Evolutionary conservation across 176 grass and related monocot species (phyloP), one percentile per base, ranked within the genome.

Genomic region (Hyparrhenia diplandra): DNA sequence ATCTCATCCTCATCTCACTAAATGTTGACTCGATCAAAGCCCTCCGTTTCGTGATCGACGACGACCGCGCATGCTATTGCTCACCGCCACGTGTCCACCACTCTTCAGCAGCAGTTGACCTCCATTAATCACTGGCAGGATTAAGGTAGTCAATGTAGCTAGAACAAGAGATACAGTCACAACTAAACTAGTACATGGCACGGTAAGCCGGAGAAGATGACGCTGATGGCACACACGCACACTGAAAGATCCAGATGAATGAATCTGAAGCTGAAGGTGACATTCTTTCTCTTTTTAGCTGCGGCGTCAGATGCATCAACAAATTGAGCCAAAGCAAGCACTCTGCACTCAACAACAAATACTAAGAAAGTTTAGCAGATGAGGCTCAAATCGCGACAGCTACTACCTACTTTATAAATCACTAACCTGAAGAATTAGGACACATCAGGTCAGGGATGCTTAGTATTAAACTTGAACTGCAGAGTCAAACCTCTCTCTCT

Each of bases 401-500:
- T 32, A 1, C 14, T 43, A 0, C 39, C 39, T 31, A 5, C n/a
- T 62, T 80, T 73, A 73, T 27, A 86, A 52, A 72, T 16, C 12
- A 29, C 27, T 78, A 24, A 80, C 76, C 43, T 79, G 84, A 64
- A 52, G 45, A 80, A 74, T 43, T 80, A 80, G n/a, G n/a, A n/a
- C n/a, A n/a, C n/a, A n/a, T n/a, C n/a, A n/a, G 76, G 69, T 80
- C 76, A 67, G 20, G 24, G n/a, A n/a, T n/a, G n/a, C n/a, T n/a
- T 21, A 59, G 46, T 82, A 64, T 79, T 84, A 83, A 57, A 78
- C 73, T 73, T 59, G 64, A 27, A 74, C 74, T 28, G n/a, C 46
- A 78, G 58, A 58, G 80, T 88, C 86, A 88, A 88, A 88, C 57
- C 67, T 43, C 69, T 10, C 16, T 21, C 13, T 46, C 21, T 32